These are phyloP conservation scores for Bothriochloa decipiens DNA, from an alignment of 176 grass and related monocot species.

Conservation along the genomic window DNA sequence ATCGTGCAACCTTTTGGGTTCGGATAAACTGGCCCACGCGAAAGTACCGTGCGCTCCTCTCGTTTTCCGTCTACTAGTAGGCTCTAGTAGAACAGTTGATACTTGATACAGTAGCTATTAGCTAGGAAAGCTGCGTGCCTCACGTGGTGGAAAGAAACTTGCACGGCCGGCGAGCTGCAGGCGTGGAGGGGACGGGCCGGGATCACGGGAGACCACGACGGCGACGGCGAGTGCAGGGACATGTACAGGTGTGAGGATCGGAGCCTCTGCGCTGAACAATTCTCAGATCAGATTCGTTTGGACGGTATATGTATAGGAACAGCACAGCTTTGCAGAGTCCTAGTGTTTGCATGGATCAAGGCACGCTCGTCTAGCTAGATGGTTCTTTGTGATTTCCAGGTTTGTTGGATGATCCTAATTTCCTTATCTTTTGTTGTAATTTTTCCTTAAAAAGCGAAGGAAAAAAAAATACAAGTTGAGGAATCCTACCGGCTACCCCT, in stretches of 20 bases:
- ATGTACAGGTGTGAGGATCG: neutral
- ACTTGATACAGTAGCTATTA: too few relatives aligned
- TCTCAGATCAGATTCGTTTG: neutral
- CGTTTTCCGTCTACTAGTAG: too few relatives aligned
- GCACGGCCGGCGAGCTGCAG: neutral
- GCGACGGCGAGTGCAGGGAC: neutral
- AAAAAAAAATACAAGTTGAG: neutral
- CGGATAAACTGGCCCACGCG: constrained; percentile 21
- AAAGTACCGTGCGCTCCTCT: neutral
- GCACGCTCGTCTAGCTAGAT: neutral
- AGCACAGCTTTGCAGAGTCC: too few relatives aligned
- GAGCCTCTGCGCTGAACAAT: neutral
- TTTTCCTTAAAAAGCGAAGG: neutral
- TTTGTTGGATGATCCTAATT: neutral
- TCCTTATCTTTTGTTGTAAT: neutral
- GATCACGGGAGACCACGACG: neutral
- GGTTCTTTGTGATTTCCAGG: neutral
- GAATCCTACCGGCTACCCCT: too few relatives aligned
- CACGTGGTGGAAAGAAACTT: constrained; percentile 11
- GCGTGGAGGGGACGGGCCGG: neutral
- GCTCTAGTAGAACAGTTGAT: too few relatives aligned
- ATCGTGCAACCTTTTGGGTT: constrained; percentile 23
- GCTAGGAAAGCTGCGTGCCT: neutral
- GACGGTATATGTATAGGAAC: neutral
- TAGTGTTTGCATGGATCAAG: constrained; percentile 10